Evolutionary conservation across 768 basidiomycete species (phyloP).

Genomic region (Tricholoma hemisulphureum): DNA sequence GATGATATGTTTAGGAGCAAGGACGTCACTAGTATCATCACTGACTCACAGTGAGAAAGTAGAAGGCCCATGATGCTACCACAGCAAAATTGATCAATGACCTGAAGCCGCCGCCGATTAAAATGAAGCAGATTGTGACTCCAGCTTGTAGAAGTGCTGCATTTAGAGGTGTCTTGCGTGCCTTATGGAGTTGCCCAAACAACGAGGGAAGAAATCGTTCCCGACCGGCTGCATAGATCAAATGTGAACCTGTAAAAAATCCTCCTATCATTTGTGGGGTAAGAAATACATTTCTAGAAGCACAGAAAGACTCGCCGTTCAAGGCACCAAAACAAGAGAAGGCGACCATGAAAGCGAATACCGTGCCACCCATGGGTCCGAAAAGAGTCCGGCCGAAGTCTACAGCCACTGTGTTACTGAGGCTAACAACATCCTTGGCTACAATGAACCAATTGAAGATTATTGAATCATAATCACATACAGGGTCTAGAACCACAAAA

Average conservation of each 20-base stretch:
- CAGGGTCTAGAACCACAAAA: conserved; percentile 89
- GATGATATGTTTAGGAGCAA: background rate
- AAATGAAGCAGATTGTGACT: conserved; percentile 75
- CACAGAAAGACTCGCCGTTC: conserved; percentile 54
- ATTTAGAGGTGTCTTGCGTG: conserved; percentile 82
- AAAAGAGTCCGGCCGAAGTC: conserved; percentile 90
- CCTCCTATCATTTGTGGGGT: conserved; percentile 42
- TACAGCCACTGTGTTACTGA: conserved; percentile 83
- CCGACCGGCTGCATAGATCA: conserved; percentile 86
- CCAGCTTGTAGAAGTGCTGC: conserved; percentile 77
- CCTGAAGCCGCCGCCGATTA: conserved; percentile 86
- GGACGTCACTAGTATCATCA: background rate
- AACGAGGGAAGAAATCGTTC: conserved; percentile 84
- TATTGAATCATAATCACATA: conserved; percentile 22
- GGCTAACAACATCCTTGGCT: conserved; percentile 56
- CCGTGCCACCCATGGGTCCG: conserved; percentile 79
- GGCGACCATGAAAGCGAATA: conserved; percentile 90
- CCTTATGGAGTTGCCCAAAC: conserved; percentile 75
- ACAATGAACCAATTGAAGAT: background rate
- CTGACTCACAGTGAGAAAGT: conserved; percentile 72
- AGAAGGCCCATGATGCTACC: conserved; percentile 84
- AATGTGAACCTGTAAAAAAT: conserved; percentile 73
- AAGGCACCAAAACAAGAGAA: conserved; percentile 95
- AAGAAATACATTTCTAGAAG: background rate
- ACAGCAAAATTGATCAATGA: conserved; percentile 88